Conservation (phyloP, 2,329 filamentous ascomycete species). For the Colletotrichum aenigma region DNA sequence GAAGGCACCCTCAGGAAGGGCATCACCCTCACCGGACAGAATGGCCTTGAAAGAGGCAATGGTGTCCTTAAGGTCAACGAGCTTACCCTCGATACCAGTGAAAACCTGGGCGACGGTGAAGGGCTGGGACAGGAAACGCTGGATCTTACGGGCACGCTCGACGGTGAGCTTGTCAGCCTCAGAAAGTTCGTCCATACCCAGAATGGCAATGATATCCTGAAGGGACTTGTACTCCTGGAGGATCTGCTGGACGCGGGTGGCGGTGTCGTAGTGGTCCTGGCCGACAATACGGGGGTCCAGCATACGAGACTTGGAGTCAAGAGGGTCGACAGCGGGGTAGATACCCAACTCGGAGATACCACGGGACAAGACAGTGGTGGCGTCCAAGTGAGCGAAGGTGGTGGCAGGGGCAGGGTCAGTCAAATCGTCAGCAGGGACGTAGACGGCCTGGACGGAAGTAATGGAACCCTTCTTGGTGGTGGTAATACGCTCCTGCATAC, state of each 20-base stretch:
- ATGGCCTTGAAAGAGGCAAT: slow-evolving; percentile 98
- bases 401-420: slow-evolving; percentile 99
- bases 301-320: slow-evolving; percentile 99
- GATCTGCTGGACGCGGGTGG: slow-evolving; percentile 96
- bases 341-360: slow-evolving; percentile 99
- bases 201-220: slow-evolving; percentile 99
- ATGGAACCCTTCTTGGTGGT: slow-evolving; percentile 99
- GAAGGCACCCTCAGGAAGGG: slow-evolving; percentile 90
- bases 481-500: slow-evolving; percentile 99
- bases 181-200: slow-evolving; percentile 99
- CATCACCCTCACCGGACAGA: slow-evolving; percentile 91
- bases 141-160: slow-evolving; percentile 99
- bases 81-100: slow-evolving; percentile 92
- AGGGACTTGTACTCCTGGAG: slow-evolving; percentile 99
- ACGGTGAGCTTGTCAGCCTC: slow-evolving; percentile 99
- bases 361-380: slow-evolving; percentile 99
- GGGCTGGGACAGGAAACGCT: slow-evolving; percentile 99
- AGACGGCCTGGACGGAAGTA: slow-evolving; percentile 99
- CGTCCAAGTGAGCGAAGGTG: slow-evolving; percentile 99
- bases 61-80: slow-evolving; percentile 99
- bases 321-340: slow-evolving; percentile 99
- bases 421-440: slow-evolving; percentile 99
- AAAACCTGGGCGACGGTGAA: slow-evolving; percentile 89
- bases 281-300: slow-evolving; percentile 98
- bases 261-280: slow-evolving; percentile 95